Conservation (phyloP, 23 red algal genomes). For the Chondrus crispus region DNA sequence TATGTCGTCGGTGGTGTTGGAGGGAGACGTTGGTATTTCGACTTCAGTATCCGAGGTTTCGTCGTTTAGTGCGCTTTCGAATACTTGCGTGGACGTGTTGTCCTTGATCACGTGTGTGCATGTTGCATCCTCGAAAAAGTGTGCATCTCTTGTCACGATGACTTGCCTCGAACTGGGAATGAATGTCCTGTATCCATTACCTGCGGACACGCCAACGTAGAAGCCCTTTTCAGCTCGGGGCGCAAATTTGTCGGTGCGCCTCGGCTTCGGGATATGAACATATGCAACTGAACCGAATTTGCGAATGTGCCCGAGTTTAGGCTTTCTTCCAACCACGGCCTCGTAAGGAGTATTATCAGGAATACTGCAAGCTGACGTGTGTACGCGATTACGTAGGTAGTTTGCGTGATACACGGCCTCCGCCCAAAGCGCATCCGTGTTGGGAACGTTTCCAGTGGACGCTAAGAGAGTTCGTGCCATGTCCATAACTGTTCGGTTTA, state of each 20-base stretch:
- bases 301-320: not conserved
- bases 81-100: too few species aligned
- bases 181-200: slow-evolving; percentile 22
- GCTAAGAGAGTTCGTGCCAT: not conserved
- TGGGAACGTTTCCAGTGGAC: not conserved
- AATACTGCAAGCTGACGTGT: not conserved
- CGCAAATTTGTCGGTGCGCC: too few species aligned
- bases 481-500: not conserved
- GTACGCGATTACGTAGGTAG: slow-evolving; percentile 11
- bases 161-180: not conserved
- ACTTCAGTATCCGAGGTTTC: too few species aligned
- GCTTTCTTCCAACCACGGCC: not conserved
- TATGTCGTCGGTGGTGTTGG: too few species aligned
- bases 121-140: too few species aligned
- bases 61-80: too few species aligned
- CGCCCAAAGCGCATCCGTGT: not conserved
- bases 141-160: not conserved
- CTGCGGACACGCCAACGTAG: slow-evolving; percentile 15
- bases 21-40: too few species aligned
- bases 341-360: not conserved
- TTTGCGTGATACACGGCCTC: slow-evolving; percentile 16
- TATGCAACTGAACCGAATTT: slow-evolving; percentile 6
- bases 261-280: slow-evolving; percentile 7
- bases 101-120: too few species aligned
- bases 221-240: not conserved